These are phyloP conservation scores for Arthrobotrys megalospora DNA, from an alignment of 2,329 filamentous ascomycete species.

Conservation along the genomic window DNA sequence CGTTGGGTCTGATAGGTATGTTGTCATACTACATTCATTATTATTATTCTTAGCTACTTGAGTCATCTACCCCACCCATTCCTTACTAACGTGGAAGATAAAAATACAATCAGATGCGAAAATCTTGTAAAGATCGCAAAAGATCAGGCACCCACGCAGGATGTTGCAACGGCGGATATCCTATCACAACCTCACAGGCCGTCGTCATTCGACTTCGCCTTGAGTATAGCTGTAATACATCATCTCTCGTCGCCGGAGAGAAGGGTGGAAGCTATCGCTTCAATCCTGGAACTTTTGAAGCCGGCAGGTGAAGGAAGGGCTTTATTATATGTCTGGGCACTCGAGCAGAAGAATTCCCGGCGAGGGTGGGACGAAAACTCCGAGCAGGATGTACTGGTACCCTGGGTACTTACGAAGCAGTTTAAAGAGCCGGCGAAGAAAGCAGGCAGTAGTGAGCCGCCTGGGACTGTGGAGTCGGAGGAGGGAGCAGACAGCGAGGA, in stretches of 20 bases:
- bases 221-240: slow-evolving; percentile 94
- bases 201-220: slow-evolving; percentile 83
- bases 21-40: slow-evolving; percentile 57
- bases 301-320: slow-evolving; percentile 69
- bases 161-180: slow-evolving; percentile 84
- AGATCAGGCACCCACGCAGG: slow-evolving; percentile 71
- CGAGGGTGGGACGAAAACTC: slow-evolving; percentile 88
- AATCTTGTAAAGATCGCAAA: slow-evolving; percentile 74
- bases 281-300: slow-evolving; percentile 78
- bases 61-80: too few relatives aligned
- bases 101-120: slow-evolving; percentile 70
- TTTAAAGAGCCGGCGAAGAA: slow-evolving; percentile 35
- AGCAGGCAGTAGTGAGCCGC: slow-evolving; percentile 3
- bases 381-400: slow-evolving; percentile 92
- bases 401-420: slow-evolving; percentile 80
- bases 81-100: slow-evolving; percentile 3
- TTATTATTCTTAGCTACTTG: too few relatives aligned
- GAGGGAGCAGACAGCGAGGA: not conserved
- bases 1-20: slow-evolving; percentile 85
- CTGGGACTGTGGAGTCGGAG: slow-evolving; percentile 65
- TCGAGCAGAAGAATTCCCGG: slow-evolving; percentile 89
- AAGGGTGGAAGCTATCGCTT: slow-evolving; percentile 79
- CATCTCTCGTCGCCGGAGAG: slow-evolving; percentile 86
- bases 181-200: slow-evolving; percentile 83
- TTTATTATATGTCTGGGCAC: slow-evolving; percentile 92